Evolutionary conservation across 2,329 filamentous ascomycete species (phyloP).

Genomic region (Knufia fluminis): DNA sequence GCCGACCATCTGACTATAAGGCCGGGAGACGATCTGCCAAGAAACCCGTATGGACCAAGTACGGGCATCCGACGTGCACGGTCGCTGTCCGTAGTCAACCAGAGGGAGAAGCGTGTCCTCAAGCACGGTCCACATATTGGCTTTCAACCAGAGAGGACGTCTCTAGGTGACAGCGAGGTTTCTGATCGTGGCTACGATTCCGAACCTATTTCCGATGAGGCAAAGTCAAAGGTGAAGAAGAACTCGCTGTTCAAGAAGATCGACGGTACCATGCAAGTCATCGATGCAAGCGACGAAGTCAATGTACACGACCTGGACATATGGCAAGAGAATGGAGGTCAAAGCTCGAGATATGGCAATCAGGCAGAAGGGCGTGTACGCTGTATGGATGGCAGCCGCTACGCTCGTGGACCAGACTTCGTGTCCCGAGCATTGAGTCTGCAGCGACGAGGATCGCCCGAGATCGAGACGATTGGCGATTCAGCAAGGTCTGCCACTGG

Average conservation of each 20-base stretch:
- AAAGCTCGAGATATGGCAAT: not conserved
- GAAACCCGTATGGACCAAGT: not conserved
- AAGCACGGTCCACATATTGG: slow-evolving; percentile 5
- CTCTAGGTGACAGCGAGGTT: not conserved
- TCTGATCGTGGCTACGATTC: not conserved
- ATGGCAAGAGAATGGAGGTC: not conserved
- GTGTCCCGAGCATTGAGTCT: not conserved
- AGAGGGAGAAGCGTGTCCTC: not conserved
- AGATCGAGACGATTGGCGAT: not conserved
- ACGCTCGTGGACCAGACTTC: not conserved
- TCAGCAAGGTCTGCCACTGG: not conserved
- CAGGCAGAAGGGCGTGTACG: not conserved
- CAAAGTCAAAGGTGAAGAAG: not conserved
- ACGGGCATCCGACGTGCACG: not conserved
- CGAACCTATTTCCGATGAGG: not conserved
- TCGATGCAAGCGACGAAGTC: not conserved
- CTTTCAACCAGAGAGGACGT: not conserved
- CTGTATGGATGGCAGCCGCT: not conserved
- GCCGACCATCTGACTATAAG: not conserved
- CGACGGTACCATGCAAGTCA: not conserved
- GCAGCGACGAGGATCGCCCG: not conserved
- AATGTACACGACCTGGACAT: not conserved
- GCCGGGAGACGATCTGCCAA: not conserved
- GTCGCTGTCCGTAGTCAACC: not conserved
- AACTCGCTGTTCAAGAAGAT: not conserved